Percentiles rank a stretch among this genome's conserved stretches.
These are phyloP conservation scores for Lepiota brunneoincarnata DNA, from an alignment of 768 basidiomycete species.

Conservation along the genomic window DNA sequence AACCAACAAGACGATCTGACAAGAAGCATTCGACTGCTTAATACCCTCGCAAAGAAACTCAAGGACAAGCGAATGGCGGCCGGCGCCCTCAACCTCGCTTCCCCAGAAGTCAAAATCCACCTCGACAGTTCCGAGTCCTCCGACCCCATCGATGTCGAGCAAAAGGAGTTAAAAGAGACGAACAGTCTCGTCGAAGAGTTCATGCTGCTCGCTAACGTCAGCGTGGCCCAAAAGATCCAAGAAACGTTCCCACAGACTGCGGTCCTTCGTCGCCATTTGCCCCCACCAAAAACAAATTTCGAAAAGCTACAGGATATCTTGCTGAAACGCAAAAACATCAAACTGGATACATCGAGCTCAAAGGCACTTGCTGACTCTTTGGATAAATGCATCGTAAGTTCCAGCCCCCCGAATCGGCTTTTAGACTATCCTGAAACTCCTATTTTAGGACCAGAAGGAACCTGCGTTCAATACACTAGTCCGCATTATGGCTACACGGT, in stretches of 20 bases:
- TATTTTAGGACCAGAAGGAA: constrained; percentile 66
- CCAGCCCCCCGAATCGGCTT: not conserved
- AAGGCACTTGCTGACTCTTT: constrained; percentile 85
- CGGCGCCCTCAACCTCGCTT: constrained; percentile 96
- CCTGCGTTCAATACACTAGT: constrained; percentile 97
- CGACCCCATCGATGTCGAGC: constrained; percentile 96
- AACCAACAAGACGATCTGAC: constrained; percentile 80
- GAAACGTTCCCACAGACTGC: constrained; percentile 96
- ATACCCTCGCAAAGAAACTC: constrained; percentile 80
- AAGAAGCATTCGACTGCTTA: constrained; percentile 83
- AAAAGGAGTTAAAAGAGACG: constrained; percentile 89
- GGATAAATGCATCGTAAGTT: constrained; percentile 79
- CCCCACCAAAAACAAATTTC: constrained; percentile 91
- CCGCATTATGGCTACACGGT: constrained; percentile 97
- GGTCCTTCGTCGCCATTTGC: constrained; percentile 86
- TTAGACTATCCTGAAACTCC: too few relatives aligned
- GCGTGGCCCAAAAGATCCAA: constrained; percentile 88
- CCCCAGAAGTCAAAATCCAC: constrained; percentile 97
- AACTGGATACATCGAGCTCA: constrained; percentile 87
- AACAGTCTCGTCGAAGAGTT: constrained; percentile 98
- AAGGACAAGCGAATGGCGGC: constrained; percentile 87
- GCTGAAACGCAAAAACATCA: constrained; percentile 77
- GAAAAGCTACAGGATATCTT: constrained; percentile 94
- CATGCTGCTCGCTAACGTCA: constrained; percentile 97
- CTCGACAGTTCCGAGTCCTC: constrained; percentile 90